Base-by-base conservation (phyloP, 495 filamentous ascomycete species). In the Podospora pseudopauciseta region DNA sequence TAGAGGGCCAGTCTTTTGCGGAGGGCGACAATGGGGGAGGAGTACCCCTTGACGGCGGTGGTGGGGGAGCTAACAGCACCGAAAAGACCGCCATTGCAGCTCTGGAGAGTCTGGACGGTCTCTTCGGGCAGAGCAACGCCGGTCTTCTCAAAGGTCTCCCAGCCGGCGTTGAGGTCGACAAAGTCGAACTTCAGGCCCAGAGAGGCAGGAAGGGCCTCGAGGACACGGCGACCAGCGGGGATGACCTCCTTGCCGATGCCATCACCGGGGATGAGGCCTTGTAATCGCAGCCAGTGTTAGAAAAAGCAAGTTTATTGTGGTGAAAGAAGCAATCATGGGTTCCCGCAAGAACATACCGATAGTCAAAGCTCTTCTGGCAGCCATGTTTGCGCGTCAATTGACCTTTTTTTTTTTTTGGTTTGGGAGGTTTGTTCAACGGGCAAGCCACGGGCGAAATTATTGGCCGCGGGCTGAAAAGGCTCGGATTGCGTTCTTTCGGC, bases 241-340 rank as follows among this genome's bases (percentile, higher is more conserved):
- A 99, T 97, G 78, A 99, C 95, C 82, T 99, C 95, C 75, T 91
- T 92, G 78, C 95, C 95, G 80, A 99, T 99, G 79, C 95, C 95
- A 83, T 99, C 95, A 78, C 95, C 95, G 78, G 95, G 92, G 74
- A 98, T 97, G 76, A 99, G 90, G 76, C 93, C 94, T 96, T 39
- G 28, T 7, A 5, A 39, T 32, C 27, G 15, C 23, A 19, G 56
- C 2, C 55, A 26, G 30, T 60, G 73, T 19, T n/a, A 60, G 63
- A 60, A 27, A 59, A 30, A 27, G 30, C 63, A 23, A 15, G 3
- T 39, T 63, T 20, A 60, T 30, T 30, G 32, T 61, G 61, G 57
- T 54, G 18, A 13, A 39, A 20, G 39, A 57, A 65, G 30, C 20
- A 66, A 66, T 70, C 70, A 59, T 44, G 34, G 55, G 54, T 53